Evolutionary conservation across 805 yeast species (phyloP), one percentile per base, ranked within the genome.

Genomic region (Lipomyces chichibuensis): DNA sequence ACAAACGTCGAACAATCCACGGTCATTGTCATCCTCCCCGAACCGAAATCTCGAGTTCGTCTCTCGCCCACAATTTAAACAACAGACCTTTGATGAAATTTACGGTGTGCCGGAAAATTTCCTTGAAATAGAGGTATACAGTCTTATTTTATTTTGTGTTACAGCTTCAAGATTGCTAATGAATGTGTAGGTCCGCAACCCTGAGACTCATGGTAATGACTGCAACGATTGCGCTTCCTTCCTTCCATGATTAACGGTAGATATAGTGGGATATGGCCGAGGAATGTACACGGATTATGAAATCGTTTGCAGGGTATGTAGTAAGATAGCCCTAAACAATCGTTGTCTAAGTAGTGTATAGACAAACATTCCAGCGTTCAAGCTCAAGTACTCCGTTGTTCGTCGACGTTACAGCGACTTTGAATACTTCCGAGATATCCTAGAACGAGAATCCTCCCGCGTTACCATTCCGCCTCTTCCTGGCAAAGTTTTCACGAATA

Each of bases 31-130:
- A 35, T 46, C 67, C 5, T 67, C 71, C 25, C 65, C 65, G 17
- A 29, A 61, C 13, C 59, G 66, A 20, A 60, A 60, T 20, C 59
- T 66, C 65, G 71, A 63, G 63, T 70, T 69, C 57, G 43, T 62
- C 25, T 60, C 76, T 35, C 74, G 81, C n/a, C 81, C 80, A 67
- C 79, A 75, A 67, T 76, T 78, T 70, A 84, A 80, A 71, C 84
- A 82, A 67, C 94, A 89, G 77, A 83, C 91, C 2, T 88, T 88
- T 76, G 90, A 86, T 70, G 97, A 92, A 73, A 84, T 90, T 55
- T 95, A 95, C 75, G 97, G 96, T 0, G 96, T 90, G 73, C 98
- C 98, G 0, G 98, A 95, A 77, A 91, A 92, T 79, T 91, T 92
- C 75, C 83, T 94, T 53, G 99, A 94, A 78, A 87, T 95, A 46